Conservation (phyloP, 208 protist species). For the Acanthamoeba royreba region DNA sequence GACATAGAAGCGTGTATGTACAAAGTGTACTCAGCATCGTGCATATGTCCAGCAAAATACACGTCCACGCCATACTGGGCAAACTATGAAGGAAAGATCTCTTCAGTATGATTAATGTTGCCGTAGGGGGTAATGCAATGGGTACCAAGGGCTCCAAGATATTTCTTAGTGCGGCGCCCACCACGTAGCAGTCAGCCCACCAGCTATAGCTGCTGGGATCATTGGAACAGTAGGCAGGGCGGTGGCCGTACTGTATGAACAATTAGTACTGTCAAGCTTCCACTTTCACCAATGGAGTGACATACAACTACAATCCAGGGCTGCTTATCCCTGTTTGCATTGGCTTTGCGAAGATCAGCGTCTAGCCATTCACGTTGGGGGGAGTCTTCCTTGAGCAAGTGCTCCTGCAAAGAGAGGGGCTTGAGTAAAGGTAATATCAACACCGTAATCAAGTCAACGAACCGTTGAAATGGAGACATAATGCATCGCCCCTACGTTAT, state of each 20-base stretch:
- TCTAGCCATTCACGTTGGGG: constrained; percentile 33
- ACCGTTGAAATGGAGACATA: constrained; percentile 51
- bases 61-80: constrained; percentile 53
- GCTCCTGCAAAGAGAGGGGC: not conserved
- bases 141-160: constrained; percentile 45
- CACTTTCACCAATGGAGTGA: not conserved
- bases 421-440: too few species aligned
- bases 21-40: constrained; percentile 52
- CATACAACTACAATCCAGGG: constrained; percentile 51
- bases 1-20: not conserved
- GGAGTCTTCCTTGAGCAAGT: not conserved
- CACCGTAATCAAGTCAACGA: too few species aligned
- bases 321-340: constrained; percentile 39
- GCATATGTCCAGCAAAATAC: constrained; percentile 53
- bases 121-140: not conserved
- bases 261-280: too few species aligned
- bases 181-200: constrained; percentile 36
- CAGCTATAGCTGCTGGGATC: not conserved
- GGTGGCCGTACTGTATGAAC: constrained; percentile 44
- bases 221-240: constrained; percentile 49
- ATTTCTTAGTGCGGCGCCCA: not conserved
- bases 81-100: not conserved
- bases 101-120: not conserved
- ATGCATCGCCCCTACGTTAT: constrained; percentile 50
- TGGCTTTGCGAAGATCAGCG: constrained; percentile 36